Evolutionary conservation across 2,329 filamentous ascomycete genomes (phyloP).

Genomic region (Chrysosphaeria jannelii): DNA sequence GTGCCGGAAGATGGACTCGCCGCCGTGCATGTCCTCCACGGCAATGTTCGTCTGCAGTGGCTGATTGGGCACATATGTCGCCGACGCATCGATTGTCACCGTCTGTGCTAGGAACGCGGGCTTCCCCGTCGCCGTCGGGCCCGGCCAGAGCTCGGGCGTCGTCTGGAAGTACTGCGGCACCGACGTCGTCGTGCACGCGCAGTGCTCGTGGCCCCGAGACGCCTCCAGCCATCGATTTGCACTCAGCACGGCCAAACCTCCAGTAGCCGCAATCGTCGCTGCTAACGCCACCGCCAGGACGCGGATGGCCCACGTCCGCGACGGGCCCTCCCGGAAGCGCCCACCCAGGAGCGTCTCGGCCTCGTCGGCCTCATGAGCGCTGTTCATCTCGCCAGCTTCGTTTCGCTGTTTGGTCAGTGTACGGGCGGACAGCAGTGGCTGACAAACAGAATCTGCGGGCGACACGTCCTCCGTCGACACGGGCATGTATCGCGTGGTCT

Average conservation of each 20-base stretch:
- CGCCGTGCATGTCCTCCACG: constrained; percentile 25
- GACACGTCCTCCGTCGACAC: too few relatives aligned
- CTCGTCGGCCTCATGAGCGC: too few relatives aligned
- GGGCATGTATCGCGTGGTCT: too few relatives aligned
- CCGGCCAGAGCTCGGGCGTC: constrained; percentile 25
- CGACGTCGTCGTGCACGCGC: constrained; percentile 5
- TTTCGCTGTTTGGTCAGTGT: too few relatives aligned
- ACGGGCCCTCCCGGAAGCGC: too few relatives aligned
- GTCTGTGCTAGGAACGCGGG: constrained; percentile 44
- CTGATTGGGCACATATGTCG: constrained; percentile 32
- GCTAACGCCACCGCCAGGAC: not conserved
- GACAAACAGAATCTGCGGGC: too few relatives aligned
- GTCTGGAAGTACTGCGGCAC: constrained; percentile 35
- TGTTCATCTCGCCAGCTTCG: too few relatives aligned
- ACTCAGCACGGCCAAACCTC: not conserved
- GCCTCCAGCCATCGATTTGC: too few relatives aligned
- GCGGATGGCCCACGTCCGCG: not conserved
- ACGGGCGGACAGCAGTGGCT: too few relatives aligned
- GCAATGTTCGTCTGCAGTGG: constrained; percentile 43
- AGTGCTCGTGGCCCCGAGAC: not conserved
- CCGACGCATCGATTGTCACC: constrained; percentile 32
- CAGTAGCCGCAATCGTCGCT: constrained; percentile 1
- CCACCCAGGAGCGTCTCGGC: too few relatives aligned
- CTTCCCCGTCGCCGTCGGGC: constrained; percentile 38
- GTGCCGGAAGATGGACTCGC: constrained; percentile 37